Conservation (phyloP, 495 filamentous ascomycete species). For the Cladorrhinum samala region DNA sequence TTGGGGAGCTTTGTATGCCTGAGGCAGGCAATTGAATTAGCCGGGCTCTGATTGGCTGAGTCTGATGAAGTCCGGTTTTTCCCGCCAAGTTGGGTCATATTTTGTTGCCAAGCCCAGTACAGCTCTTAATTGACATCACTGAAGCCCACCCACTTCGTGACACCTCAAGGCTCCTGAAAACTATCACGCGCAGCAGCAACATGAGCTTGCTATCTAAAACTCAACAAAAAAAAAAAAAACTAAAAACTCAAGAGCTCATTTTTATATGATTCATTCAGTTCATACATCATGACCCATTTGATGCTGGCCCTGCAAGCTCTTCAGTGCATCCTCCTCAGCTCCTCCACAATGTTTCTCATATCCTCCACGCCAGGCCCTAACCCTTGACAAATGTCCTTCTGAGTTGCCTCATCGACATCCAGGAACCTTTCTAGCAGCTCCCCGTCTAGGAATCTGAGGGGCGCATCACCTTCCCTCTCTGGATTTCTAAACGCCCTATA, state of each 20-base stretch:
- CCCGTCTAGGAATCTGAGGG: conserved; percentile 85
- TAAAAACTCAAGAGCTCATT: too few relatives aligned
- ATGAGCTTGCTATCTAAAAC: too few relatives aligned
- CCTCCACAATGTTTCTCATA: conserved; percentile 66
- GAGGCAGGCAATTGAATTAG: conserved; percentile 24
- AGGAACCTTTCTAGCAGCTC: conserved; percentile 86
- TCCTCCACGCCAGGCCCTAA: conserved; percentile 62
- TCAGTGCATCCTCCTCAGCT: conserved; percentile 63
- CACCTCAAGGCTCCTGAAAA: too few relatives aligned
- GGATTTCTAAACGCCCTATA: conserved; percentile 74
- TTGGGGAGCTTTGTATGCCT: conserved; percentile 20
- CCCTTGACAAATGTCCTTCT: conserved; percentile 59
- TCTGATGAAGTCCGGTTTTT: conserved; percentile 15
- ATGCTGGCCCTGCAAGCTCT: not conserved
- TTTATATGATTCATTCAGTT: not conserved
- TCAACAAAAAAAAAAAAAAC: not conserved
- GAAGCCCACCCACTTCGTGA: not conserved
- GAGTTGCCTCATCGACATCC: conserved; percentile 54
- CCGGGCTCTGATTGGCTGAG: conserved; percentile 22
- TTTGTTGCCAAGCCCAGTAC: conserved; percentile 1
- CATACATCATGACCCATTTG: not conserved
- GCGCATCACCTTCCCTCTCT: conserved; percentile 65
- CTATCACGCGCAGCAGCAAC: too few relatives aligned
- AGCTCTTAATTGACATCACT: not conserved
- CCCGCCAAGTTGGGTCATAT: conserved; percentile 13